phyloP scores from a whole-genome alignment of 768 basidiomycete species.

The Rhizopogon sp. region DNA sequence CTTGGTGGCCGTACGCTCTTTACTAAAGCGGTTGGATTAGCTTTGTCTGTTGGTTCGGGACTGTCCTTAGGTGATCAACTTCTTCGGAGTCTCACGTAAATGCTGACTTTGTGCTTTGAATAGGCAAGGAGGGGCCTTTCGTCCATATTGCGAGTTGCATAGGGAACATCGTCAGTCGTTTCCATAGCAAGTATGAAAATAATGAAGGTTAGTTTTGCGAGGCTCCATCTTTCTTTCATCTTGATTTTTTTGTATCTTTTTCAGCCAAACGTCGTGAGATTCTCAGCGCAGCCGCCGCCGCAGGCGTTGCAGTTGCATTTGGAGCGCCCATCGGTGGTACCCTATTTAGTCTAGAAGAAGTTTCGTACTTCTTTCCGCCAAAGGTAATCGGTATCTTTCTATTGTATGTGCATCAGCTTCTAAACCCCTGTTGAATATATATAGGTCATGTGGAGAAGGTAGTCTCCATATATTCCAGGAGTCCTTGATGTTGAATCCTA shows the following conservation, averaged over 20 bases:
- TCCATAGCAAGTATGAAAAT: slow-evolving; percentile 84
- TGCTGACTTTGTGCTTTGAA: not conserved
- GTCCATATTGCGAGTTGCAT: slow-evolving; percentile 92
- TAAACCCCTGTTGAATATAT: not conserved
- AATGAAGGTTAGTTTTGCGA: slow-evolving; percentile 70
- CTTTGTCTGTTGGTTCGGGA: slow-evolving; percentile 89
- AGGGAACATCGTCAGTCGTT: slow-evolving; percentile 88
- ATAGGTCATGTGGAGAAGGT: slow-evolving; percentile 94
- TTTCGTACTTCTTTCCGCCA: slow-evolving; percentile 94
- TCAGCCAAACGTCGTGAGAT: slow-evolving; percentile 91
- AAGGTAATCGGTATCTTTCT: slow-evolving; percentile 45
- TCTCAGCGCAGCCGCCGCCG: slow-evolving; percentile 92
- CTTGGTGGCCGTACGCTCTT: slow-evolving; percentile 86
- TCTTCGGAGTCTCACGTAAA: slow-evolving; percentile 2
- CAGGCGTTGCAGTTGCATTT: slow-evolving; percentile 96
- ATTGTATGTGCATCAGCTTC: not conserved
- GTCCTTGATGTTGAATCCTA: slow-evolving; percentile 25
- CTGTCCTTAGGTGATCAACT: slow-evolving; percentile 62
- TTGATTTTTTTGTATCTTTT: not conserved
- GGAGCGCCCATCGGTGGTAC: slow-evolving; percentile 96
- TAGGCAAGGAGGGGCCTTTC: slow-evolving; percentile 71
- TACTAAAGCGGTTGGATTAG: slow-evolving; percentile 85
- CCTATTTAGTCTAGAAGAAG: slow-evolving; percentile 91
- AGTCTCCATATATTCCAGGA: slow-evolving; percentile 9
- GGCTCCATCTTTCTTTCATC: not conserved